Conservation (phyloP, 176 grass and related monocot species). For the Ensete glaucum region DNA sequence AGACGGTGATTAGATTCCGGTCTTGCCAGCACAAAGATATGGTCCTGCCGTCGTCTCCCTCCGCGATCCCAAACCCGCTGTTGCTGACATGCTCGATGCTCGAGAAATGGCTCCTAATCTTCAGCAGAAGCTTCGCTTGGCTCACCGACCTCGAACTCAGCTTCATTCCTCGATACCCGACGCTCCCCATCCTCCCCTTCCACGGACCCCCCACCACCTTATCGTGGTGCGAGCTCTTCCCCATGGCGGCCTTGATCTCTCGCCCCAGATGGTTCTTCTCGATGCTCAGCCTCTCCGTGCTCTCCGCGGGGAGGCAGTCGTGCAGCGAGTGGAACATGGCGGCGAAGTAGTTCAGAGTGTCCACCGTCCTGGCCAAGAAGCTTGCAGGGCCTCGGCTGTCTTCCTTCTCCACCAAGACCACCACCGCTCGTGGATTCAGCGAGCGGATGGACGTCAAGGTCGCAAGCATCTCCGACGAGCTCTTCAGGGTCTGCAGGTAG, state of each 20-base stretch:
- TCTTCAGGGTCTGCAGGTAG: conserved; percentile 23
- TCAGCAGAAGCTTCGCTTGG: conserved; percentile 84
- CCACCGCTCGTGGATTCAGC: conserved; percentile 39
- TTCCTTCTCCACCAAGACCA: conserved; percentile 50
- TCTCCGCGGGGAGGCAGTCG: conserved; percentile 62
- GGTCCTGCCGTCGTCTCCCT: conserved; percentile 28
- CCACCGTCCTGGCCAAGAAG: conserved; percentile 40
- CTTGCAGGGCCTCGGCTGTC: conserved; percentile 1
- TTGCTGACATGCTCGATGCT: conserved; percentile 15
- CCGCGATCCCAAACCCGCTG: conserved; percentile 44
- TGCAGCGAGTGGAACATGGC: conserved; percentile 74
- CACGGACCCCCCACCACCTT: conserved; percentile 8
- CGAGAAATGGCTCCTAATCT: conserved; percentile 54
- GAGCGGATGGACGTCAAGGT: conserved; percentile 34
- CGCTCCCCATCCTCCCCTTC: conserved; percentile 42
- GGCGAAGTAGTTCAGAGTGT: conserved; percentile 44
- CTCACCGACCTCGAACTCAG: conserved; percentile 67
- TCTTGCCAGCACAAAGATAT: conserved; percentile 61
- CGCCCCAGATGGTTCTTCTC: conserved; percentile 61
- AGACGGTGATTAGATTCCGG: conserved; percentile 33
- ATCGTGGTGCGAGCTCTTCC: neutral
- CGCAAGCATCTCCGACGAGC: conserved; percentile 21
- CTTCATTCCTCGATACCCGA: conserved; percentile 38
- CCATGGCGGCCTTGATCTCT: conserved; percentile 40
- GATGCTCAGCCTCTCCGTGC: conserved; percentile 53